Percentiles rank a stretch among this genome's conserved stretches.
Evolutionary conservation across 176 grass and related monocot genomes (phyloP).

Genomic region (Alloteropsis semialata): DNA sequence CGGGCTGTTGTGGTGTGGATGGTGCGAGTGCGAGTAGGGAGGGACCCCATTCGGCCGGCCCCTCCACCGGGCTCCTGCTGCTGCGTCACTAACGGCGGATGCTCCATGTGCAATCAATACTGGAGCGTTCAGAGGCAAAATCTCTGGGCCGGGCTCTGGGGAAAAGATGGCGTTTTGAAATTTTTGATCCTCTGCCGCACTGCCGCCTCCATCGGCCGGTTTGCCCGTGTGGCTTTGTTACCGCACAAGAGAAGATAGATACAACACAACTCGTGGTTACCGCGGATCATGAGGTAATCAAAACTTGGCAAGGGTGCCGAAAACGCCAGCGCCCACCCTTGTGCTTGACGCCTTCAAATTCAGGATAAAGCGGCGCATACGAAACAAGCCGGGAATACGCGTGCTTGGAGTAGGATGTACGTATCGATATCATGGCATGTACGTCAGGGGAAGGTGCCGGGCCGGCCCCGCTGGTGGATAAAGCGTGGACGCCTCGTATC

Average conservation of each 20-base stretch:
- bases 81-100: constrained; percentile 14
- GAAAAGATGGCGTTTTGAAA: constrained; percentile 11
- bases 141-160: neutral
- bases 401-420: neutral
- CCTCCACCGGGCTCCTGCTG: neutral
- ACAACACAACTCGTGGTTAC: no score
- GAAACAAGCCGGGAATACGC: neutral
- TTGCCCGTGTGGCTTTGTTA: neutral
- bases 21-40: neutral
- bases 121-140: neutral
- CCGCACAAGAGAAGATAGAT: neutral
- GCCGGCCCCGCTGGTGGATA: neutral
- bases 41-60: neutral
- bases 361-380: neutral
- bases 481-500: constrained; percentile 24
- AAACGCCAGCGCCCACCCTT: neutral
- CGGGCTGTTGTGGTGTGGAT: neutral
- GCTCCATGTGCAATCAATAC: constrained; percentile 55
- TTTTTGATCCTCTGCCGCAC: neutral
- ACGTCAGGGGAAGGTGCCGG: neutral
- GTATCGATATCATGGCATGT: neutral
- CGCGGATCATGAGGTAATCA: neutral
- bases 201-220: neutral
- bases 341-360: neutral
- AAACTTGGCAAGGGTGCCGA: neutral